Evolutionary conservation across 345 rosid genomes (phyloP), one percentile per base, ranked within the genome.

Genomic region (Eucalyptus cloeziana): DNA sequence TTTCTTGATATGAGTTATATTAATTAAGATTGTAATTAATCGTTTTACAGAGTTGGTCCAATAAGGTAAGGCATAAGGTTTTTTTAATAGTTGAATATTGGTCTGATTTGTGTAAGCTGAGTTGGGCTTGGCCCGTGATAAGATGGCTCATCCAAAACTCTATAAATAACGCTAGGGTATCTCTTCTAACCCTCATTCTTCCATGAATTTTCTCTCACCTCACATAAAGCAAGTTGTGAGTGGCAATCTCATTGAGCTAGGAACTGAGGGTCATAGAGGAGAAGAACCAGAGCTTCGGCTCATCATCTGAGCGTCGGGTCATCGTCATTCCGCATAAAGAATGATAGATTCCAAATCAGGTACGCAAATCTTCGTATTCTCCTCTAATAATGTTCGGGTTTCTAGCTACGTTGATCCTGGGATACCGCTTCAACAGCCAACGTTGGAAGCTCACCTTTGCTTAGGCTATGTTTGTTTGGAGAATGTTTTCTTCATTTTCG

Each of bases 251-350:
- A 49, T 49, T 3, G 6, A 49, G 51, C 6, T 0, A 49, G 2
- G 1, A 49, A 49, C 1, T 0, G 0, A 49, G 6, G 1, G 6
- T 13, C 16, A 49, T 49, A 5, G 6, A 49, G 3, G 1, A 49
- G 6, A 49, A 49, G 1, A 49, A 49, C 6, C 2, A 1, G 0
- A 49, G 51, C 2, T 5, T 49, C 2, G 16, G 2, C 1, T 47
- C 4, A 0, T 47, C 4, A 47, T 47, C 1, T 49, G 15, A 49
- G 16, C 6, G 6, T 49, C 0, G 6, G 6, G 13, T 49, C 0
- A 2, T 49, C 1, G 16, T 49, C 2, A 0, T 49, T 49, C 5
- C 2, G 2, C 51, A 49, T 49, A 49, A 49, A 49, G 2, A 49
- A 49, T 0, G 2, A 49, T 49, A 1, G 3, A 13, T 49, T 49